phyloP scores from a whole-genome alignment of 805 yeast genomes.

The Kuraishia molischiana region DNA sequence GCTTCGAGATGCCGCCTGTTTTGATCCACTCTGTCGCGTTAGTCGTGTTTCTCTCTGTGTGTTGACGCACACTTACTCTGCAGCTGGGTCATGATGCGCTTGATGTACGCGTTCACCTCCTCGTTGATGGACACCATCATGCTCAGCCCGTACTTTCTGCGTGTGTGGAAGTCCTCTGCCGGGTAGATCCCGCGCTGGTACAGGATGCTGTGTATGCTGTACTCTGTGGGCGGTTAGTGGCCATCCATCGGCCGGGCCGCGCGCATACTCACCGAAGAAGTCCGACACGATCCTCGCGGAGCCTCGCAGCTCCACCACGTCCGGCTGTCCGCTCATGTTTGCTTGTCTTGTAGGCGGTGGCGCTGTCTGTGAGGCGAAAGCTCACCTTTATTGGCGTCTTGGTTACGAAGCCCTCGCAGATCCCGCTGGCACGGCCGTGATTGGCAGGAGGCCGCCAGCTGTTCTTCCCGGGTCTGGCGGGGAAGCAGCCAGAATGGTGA shows the following conservation, averaged over 20 bases:
- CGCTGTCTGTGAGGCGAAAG: too few relatives aligned
- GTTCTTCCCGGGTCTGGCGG: too few relatives aligned
- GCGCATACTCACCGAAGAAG: slow-evolving; percentile 42
- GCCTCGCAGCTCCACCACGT: slow-evolving; percentile 40
- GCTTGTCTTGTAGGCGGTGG: too few relatives aligned
- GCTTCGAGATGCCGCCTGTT: slow-evolving; percentile 53
- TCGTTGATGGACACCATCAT: slow-evolving; percentile 65
- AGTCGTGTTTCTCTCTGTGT: slow-evolving; percentile 1
- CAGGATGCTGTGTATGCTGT: slow-evolving; percentile 68
- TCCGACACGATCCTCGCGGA: slow-evolving; percentile 74
- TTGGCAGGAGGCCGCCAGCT: too few relatives aligned
- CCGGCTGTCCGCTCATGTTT: not conserved
- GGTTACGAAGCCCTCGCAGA: too few relatives aligned
- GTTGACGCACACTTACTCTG: slow-evolving; percentile 21
- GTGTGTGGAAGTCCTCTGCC: slow-evolving; percentile 70
- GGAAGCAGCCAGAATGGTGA: too few relatives aligned
- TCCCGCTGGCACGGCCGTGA: too few relatives aligned
- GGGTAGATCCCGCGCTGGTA: slow-evolving; percentile 91
- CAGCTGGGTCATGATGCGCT: slow-evolving; percentile 57
- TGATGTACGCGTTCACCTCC: slow-evolving; percentile 63
- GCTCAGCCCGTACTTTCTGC: slow-evolving; percentile 71
- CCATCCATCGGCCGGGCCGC: not conserved
- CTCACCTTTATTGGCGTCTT: too few relatives aligned
- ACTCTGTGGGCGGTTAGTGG: slow-evolving; percentile 27
- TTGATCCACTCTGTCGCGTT: slow-evolving; percentile 52